phyloP scores from a whole-genome alignment of 306 rosid species.

The Fagus sylvatica region DNA sequence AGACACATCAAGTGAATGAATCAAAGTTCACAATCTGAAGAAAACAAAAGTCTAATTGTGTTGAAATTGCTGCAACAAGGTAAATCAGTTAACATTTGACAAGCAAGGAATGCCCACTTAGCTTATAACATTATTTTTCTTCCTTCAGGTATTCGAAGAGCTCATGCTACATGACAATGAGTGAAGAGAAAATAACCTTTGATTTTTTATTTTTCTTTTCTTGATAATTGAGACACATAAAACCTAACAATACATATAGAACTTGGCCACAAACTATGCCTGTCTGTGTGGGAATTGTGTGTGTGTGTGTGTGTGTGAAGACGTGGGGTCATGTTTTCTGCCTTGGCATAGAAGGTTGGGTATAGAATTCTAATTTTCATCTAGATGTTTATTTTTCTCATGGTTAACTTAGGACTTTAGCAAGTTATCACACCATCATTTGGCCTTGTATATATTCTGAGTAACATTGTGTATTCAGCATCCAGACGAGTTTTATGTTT shows the following conservation, averaged over 20 bases:
- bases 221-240: background rate
- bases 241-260: background rate
- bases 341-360: background rate
- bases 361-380: background rate
- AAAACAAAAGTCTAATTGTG: conserved; percentile 14
- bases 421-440: background rate
- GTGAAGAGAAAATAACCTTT: background rate
- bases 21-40: conserved; percentile 13
- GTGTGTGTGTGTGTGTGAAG: background rate
- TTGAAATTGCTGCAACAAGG: conserved; percentile 16
- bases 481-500: background rate
- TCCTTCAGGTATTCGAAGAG: background rate
- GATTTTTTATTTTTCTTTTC: background rate
- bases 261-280: background rate
- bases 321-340: background rate
- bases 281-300: background rate
- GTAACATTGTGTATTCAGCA: background rate
- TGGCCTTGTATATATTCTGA: background rate
- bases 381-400: background rate
- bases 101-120: background rate
- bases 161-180: background rate
- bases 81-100: background rate
- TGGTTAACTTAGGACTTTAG: background rate
- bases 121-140: background rate
- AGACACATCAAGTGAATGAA: conserved; percentile 22